Base-by-base conservation (phyloP, 371 early-diverging fungal species). In the Choanephora cucurbitarum region DNA sequence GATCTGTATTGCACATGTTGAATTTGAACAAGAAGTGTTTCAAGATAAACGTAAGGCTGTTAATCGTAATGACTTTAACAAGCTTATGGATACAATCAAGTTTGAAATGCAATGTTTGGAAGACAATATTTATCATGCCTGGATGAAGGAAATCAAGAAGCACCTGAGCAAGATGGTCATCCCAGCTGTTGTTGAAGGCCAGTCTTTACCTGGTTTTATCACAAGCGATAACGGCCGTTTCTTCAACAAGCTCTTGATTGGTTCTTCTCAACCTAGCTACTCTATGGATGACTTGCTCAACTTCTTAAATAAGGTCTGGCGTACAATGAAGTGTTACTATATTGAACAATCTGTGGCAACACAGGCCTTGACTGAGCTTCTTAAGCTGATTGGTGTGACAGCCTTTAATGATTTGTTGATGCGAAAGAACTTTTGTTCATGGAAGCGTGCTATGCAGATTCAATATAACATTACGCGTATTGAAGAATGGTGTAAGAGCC, bases 401-500 rank as follows among this genome's bases (percentile, higher is more conserved):
- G 90, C 93, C 0, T 98, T 98, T 73, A 99, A 99, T 77, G 91
- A 96, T 69, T 60, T 99, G 52, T 77, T 99, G 49, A 94, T 95
- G 93, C 80, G 90, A 48, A 84, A 89, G 60, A 91, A 92, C 80
- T 91, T 91, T 62, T 88, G 88, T 69, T 89, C 91, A 19, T 91
- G 93, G 92, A 91, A 91, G 65, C 84, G 93, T 61, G 79, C 79
- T 6, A 96, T 97, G 90, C 97, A 98, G 83, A 95, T 98, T 66
- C 97, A 97, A 73, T 97, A 95, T 79, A 98, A 98, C 66, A 86
- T 96, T 40, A 91, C 94, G 8, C 87, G 96, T 21, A 81, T 98
- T 55, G 94, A 95, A 69, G 98, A 98, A 67, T 98, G 98, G 98
- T 96, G 95, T 84, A 92, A 91, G 85, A 77, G 90, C 34, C 94